phyloP scores from a whole-genome alignment of 768 basidiomycete species.

The Collybiopsis confluens region DNA sequence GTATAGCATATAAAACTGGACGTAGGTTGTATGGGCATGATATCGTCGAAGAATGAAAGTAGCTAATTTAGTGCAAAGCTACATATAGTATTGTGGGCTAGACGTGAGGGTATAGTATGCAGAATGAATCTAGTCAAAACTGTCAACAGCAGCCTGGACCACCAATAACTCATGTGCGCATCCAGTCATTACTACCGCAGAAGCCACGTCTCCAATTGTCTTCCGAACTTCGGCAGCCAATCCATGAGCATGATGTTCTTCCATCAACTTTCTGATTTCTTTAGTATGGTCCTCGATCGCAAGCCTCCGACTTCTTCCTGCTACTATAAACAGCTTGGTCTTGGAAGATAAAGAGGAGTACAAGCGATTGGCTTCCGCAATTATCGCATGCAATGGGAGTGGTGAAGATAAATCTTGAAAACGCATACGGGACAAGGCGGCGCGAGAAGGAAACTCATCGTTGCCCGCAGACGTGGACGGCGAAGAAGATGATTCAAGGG shows the following conservation, averaged over 20 bases:
- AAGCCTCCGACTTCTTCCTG: constrained; percentile 72
- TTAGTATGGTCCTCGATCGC: constrained; percentile 65
- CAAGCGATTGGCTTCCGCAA: constrained; percentile 36
- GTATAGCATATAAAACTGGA: too few relatives aligned
- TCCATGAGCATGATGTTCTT: constrained; percentile 24
- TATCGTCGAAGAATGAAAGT: too few relatives aligned
- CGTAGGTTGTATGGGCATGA: too few relatives aligned
- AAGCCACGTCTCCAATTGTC: constrained; percentile 83
- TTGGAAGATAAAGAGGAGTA: constrained; percentile 9
- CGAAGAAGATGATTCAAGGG: constrained; percentile 4
- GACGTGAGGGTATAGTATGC: neutral
- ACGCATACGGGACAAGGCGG: constrained; percentile 52
- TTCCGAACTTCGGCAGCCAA: constrained; percentile 58
- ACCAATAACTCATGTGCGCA: constrained; percentile 61
- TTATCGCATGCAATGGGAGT: constrained; percentile 53
- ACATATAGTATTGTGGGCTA: too few relatives aligned
- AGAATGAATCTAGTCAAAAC: neutral
- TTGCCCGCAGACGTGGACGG: constrained; percentile 11
- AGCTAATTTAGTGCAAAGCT: too few relatives aligned
- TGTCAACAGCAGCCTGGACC: constrained; percentile 46
- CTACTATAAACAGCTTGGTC: constrained; percentile 52
- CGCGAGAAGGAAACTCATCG: constrained; percentile 10
- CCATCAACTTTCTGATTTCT: constrained; percentile 67
- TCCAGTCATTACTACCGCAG: constrained; percentile 65
- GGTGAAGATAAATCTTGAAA: constrained; percentile 58